Base-by-base conservation (phyloP, 306 rosid genomes). In the Mimosa pudica region DNA sequence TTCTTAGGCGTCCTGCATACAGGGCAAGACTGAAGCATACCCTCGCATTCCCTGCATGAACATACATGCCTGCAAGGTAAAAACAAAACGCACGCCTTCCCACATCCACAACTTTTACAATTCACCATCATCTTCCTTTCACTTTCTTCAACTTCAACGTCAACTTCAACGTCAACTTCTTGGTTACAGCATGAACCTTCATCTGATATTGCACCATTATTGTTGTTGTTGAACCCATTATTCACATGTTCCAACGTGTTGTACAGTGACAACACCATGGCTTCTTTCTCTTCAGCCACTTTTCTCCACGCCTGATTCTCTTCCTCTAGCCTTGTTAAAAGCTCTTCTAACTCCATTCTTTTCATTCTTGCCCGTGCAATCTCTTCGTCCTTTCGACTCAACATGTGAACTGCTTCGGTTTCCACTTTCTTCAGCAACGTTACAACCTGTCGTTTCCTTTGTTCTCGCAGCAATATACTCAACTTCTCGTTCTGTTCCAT, bases 61-160 rank as follows among this genome's bases (percentile, higher is more conserved):
- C 90, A 88, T 46, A 94, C 89, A 77, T 94, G 98, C 75, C 98
- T 85, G 83, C 98, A 95, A 58, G 98, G 98, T 45, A 95, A 89
- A 38, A 92, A 91, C 84, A 95, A 35, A 58, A 79, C 68, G 69
- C 94, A 64, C 82, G 94, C 75, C 3, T 60, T 85, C 71, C 92
- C 46, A 85, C 49, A 83, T 77, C 87, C 61, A 72, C 98, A 94
- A 58, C 86, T 67, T 85, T 80, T 85, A 74, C 98, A 94, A 11
- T 82, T 6, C 86, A 79, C 75, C 69, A 75, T 83, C 69, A 14
- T 79, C 62, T 45, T 80, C 17, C 74, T 57, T 63, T 9, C 52
- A n/a, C 20, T 49, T 42, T 85, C 65, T 75, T 63, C 88, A 52
- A 7, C 33, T 10, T 68, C 52, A 4, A 38, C 48, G 20, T 10